Conservation (phyloP, 495 filamentous ascomycete species). For the Aspergillus carlsbadensis region DNA sequence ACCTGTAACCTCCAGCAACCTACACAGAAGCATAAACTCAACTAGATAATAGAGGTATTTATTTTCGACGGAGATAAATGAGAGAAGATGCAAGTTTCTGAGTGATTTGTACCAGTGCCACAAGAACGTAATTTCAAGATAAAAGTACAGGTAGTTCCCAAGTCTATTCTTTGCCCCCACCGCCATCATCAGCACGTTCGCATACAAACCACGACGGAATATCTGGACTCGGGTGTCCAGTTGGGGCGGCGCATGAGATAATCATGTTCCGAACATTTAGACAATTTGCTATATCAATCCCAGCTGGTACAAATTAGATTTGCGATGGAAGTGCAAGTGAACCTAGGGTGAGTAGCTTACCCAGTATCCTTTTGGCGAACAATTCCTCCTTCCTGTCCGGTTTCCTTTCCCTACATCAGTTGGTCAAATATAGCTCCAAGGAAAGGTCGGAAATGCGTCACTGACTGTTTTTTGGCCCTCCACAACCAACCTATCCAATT, state of each 20-base stretch:
- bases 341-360: slow-evolving; percentile 43
- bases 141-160: slow-evolving; percentile 25
- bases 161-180: slow-evolving; percentile 18
- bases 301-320: slow-evolving; percentile 37
- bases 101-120: slow-evolving; percentile 8
- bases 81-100: slow-evolving; percentile 16
- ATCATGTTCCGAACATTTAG: slow-evolving; percentile 5
- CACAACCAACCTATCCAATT: slow-evolving; percentile 87
- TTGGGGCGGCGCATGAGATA: not conserved
- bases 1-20: not conserved
- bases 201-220: not conserved
- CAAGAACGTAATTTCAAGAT: slow-evolving; percentile 18
- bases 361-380: slow-evolving; percentile 80
- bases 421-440: not conserved
- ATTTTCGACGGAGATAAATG: not conserved
- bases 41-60: too few species aligned
- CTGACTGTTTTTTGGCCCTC: slow-evolving; percentile 73
- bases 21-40: too few species aligned
- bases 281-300: slow-evolving; percentile 34
- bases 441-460: not conserved
- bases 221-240: not conserved
- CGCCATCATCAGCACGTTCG: not conserved
- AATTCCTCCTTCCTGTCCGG: slow-evolving; percentile 64
- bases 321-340: not conserved
- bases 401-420: slow-evolving; percentile 67